Evolutionary conservation across 2,329 filamentous ascomycete species (phyloP), one percentile per base, ranked within the genome.

Genomic region (Corniculantispora saksenae): DNA sequence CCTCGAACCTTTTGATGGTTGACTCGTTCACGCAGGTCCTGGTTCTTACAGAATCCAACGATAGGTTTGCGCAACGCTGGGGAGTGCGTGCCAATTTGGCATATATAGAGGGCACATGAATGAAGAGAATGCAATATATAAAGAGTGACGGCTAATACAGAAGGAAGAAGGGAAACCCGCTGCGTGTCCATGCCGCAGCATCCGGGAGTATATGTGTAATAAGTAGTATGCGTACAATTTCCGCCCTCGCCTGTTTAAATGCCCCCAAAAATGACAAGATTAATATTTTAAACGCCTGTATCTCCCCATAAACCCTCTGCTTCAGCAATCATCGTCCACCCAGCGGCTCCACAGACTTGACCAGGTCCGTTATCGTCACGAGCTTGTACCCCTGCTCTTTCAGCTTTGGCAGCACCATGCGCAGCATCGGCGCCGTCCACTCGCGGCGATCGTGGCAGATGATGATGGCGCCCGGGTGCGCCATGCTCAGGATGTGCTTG

Each of bases 341-440:
- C 47, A 66, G 23, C 15, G 65, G 65, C 45, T 66, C 65, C 23
- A 63, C 65, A 4, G 70, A 67, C 70, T 79, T 79, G 54, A 94
- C 76, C 69, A 94, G 79, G 70, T 89, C 85, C 5, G 89, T 89
- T 23, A 97, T 79, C 19, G 89, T 91, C 35, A 92, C 89, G 45
- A 94, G 82, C 64, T 80, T 81, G 75, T 92, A 97, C 0, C 92
- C 92, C 68, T 85, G 83, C 67, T 81, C 81, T 76, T 81, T 88
- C 71, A 96, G 79, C 73, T 91, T 89, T 0, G 90, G 90, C 69
- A 97, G 76, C 47, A 95, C 89, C 66, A 81, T 84, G 47, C 82
- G 80, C 77, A 97, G 74, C 91, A 97, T 95, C 0, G 91, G 90
- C 56, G 84, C 82, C 29, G 92, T 96, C 91, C 93, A 97, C n/a